Evolutionary conservation across 805 yeast genomes (phyloP), one percentile per base, ranked within the genome.

Genomic region (Yarrowia keelungensis): DNA sequence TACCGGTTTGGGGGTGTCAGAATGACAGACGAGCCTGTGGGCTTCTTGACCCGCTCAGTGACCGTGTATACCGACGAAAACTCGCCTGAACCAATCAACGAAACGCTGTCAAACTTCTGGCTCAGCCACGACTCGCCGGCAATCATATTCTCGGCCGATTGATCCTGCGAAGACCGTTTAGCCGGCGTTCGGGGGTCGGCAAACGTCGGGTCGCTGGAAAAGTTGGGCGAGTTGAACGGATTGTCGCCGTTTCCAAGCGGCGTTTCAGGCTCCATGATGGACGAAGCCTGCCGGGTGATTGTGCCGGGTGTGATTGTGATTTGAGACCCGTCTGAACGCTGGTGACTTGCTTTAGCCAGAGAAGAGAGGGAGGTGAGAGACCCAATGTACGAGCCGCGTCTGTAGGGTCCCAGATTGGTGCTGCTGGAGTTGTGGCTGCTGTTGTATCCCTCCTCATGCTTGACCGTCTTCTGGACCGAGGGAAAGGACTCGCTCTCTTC

Each of bases 61-160:
- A 94, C 94, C 71, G 90, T 90, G 77, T 87, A 95, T 16, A 96
- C 99, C 26, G 86, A 82, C 2, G 97, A 92, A 75, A 95, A 95
- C 77, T 92, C 97, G 32, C 99, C 98, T 43, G 85, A 81, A 2
- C 97, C 97, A 26, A 94, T 80, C 54, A 88, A 79, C 53, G 83
- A 82, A 53, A 94, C 93, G 71, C 89, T 87, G 26, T 88, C 89
- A 77, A 87, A 87, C 72, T 82, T 81, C 43, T 80, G 77, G 36
- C 79, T 75, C 69, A 87, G 79, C 69, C 80, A 62, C 5, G 72
- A 69, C 46, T 74, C 76, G 15, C 67, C 41, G 9, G 50, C 56
- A 15, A 53, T 69, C 22, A 65, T 70, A 35, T 64, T 69, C 5
- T 68, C 67, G 43, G 58, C 68, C 14, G 70, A 65, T 35, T 66